These are phyloP conservation scores for Cymbopogon citratus DNA, from an alignment of 176 grass and related monocot genomes.

Conservation along the genomic window DNA sequence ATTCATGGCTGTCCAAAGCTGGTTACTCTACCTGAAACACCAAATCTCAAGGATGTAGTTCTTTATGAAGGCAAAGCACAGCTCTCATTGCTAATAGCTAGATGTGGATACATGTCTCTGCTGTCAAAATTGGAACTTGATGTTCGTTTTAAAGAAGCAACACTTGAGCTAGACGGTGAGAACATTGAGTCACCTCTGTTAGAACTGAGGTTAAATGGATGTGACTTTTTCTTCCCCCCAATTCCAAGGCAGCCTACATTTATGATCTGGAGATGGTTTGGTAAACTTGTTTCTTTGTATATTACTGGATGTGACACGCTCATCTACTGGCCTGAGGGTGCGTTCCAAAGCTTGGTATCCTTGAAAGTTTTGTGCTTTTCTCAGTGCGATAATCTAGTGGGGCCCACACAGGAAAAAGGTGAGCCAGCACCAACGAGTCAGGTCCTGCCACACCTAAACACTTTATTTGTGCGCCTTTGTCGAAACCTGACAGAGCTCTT, in stretches of 20 bases:
- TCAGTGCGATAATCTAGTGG: not conserved
- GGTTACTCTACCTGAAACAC: not conserved
- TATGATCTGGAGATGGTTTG: not conserved
- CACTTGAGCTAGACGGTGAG: not conserved
- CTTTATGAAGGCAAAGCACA: not conserved
- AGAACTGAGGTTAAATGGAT: not conserved
- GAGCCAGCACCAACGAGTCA: not conserved
- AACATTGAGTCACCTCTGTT: not conserved
- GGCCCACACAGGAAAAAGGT: not conserved
- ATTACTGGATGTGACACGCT: not conserved
- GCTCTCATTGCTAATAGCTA: not conserved
- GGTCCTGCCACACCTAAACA: not conserved
- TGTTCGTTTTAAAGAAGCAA: not conserved
- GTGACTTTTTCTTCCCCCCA: not conserved
- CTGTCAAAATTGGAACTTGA: accelerated
- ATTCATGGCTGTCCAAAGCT: constrained; percentile 24
- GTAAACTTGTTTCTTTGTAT: not conserved
- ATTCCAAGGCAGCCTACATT: not conserved
- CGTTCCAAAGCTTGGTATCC: not conserved
- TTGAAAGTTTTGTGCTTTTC: not conserved
- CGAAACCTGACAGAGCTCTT: not conserved
- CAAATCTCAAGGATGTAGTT: not conserved
- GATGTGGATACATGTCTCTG: not conserved
- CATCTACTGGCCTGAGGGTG: constrained; percentile 9
- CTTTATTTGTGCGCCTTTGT: not conserved